Percentiles rank a stretch among this genome's conserved stretches.
phyloP scores from a whole-genome alignment of 805 yeast genomes.

The Wickerhamiella nectarea region DNA sequence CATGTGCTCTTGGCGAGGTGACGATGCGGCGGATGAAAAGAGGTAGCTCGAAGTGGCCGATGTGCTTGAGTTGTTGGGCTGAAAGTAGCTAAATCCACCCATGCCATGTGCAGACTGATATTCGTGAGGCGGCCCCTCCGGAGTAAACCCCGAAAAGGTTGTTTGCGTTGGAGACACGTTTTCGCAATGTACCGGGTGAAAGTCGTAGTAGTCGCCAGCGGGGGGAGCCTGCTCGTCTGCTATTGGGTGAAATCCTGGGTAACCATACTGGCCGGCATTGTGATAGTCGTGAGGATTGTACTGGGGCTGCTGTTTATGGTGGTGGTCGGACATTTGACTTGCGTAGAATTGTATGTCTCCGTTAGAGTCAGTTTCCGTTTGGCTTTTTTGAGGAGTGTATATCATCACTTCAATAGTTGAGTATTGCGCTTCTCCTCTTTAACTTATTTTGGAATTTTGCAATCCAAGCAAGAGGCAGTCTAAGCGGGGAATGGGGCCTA shows the following conservation, averaged over 20 bases:
- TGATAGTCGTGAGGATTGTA: neutral
- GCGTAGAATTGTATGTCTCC: neutral
- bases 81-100: neutral
- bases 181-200: neutral
- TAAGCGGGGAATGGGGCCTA: neutral
- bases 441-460: too few relatives aligned
- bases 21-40: neutral
- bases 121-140: neutral
- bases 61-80: neutral
- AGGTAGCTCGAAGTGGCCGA: neutral
- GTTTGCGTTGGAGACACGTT: neutral
- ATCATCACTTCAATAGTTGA: neutral
- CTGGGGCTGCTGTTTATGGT: neutral
- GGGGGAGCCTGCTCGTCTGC: neutral
- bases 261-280: neutral
- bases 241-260: neutral
- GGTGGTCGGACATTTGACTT: slow-evolving; percentile 4
- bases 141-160: neutral
- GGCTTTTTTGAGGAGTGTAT: neutral
- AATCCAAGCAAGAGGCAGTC: too few relatives aligned
- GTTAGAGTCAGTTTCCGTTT: neutral
- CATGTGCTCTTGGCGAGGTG: neutral
- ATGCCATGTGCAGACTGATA: neutral
- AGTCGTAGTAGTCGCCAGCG: slow-evolving; percentile 1
- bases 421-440: neutral